Percentiles rank a stretch among this genome's conserved stretches.
Evolutionary conservation across 768 basidiomycete genomes (phyloP).

Genomic region (Bullera alba): DNA sequence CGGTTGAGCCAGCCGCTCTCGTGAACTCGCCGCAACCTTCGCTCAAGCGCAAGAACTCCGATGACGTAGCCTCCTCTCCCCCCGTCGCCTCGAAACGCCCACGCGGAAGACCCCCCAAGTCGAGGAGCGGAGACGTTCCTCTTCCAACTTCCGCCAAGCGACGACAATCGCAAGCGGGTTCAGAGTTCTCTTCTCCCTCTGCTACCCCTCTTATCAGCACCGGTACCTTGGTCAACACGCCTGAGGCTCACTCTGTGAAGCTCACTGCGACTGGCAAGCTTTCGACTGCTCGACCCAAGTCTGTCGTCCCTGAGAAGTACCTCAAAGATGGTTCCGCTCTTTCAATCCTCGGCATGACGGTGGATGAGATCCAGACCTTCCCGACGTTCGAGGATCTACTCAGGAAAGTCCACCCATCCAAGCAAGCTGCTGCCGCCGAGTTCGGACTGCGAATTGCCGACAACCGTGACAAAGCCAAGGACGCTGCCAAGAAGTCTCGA

Average conservation of each 20-base stretch:
- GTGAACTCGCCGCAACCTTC: not conserved
- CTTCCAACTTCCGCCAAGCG: constrained; percentile 6
- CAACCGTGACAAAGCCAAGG: constrained; percentile 29
- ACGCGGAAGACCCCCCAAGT: constrained; percentile 14
- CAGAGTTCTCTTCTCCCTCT: no score
- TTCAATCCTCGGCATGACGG: constrained; percentile 20
- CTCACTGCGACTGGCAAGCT: constrained; percentile 26
- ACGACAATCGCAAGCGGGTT: not conserved
- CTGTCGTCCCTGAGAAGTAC: constrained; percentile 35
- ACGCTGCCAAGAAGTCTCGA: constrained; percentile 29
- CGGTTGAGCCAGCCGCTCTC: constrained; percentile 3
- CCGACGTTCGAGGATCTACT: constrained; percentile 29
- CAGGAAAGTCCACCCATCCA: constrained; percentile 14
- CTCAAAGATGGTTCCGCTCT: constrained; percentile 28
- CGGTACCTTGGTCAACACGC: constrained; percentile 6
- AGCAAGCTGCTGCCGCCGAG: constrained; percentile 10
- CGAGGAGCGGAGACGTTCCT: not conserved
- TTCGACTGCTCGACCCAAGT: constrained; percentile 28
- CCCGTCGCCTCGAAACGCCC: constrained; percentile 5
- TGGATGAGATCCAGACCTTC: constrained; percentile 21
- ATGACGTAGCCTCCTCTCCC: constrained; percentile 6
- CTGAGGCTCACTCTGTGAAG: constrained; percentile 12
- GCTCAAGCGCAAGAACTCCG: constrained; percentile 25
- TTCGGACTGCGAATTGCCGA: constrained; percentile 27
- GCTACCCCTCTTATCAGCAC: constrained; percentile 5